phyloP scores from a whole-genome alignment of 2,329 filamentous ascomycete genomes.

The Sarocladium brachiariae region DNA sequence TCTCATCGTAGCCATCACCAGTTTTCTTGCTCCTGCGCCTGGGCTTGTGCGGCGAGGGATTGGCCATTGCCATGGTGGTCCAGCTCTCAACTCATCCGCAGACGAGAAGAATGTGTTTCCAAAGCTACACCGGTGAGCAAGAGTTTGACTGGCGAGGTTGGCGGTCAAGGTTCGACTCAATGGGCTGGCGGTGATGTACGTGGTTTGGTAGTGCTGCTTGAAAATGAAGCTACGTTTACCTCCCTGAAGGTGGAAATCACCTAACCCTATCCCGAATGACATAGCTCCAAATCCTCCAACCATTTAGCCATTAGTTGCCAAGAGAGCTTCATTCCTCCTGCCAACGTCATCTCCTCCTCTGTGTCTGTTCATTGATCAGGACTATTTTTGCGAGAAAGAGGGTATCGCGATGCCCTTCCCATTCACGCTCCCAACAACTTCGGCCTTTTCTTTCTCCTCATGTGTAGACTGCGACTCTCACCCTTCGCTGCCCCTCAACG shows the following conservation, averaged over 20 bases:
- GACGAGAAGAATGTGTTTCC: not conserved
- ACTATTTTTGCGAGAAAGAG: not conserved
- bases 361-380: not conserved
- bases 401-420: conserved; percentile 70
- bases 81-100: conserved; percentile 4
- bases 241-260: not conserved
- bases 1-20: conserved; percentile 21
- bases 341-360: not conserved
- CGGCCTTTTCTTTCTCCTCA: conserved; percentile 72
- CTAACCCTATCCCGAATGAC: not conserved
- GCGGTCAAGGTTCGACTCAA: too few species aligned
- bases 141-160: too few species aligned
- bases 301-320: too few species aligned
- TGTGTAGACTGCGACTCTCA: conserved; percentile 75
- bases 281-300: not conserved
- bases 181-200: not conserved
- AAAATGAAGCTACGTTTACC: not conserved
- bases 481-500: conserved; percentile 76
- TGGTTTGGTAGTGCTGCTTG: too few species aligned
- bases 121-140: too few species aligned
- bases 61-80: conserved; percentile 39
- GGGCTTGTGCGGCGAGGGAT: conserved; percentile 51
- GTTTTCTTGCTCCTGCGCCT: conserved; percentile 51
- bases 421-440: conserved; percentile 84
- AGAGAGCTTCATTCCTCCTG: not conserved